Base-by-base conservation (phyloP, 23 red algal genomes). In the Gracilaria vermiculophylla region DNA sequence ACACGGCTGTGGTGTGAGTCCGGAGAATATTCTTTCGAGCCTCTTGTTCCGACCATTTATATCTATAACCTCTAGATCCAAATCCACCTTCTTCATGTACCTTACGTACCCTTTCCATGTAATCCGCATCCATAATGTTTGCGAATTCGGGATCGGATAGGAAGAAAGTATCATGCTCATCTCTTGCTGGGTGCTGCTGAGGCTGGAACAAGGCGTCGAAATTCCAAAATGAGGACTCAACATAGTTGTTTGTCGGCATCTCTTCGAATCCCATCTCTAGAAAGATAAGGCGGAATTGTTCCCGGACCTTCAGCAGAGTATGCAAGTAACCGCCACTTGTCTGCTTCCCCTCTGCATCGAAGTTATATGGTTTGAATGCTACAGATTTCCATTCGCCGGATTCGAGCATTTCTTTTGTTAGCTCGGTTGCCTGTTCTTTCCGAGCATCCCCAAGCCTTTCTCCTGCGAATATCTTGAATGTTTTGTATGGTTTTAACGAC, bases 181-280 rank as follows among this genome's bases (percentile, higher is more conserved):
- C 96, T 25, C 96, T 58, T 7, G 96, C 96, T 40, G 96, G 96
- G 84, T 98, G 96, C 77, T 98, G 96, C 62, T 98, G 96, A 20
- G 96, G 96, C 78, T 98, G 96, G 80, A 98, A 98, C 6, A 98
- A 82, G 17, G 96, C 96, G 54, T 98, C 96, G 69, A 98, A 98
- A 78, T 98, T 98, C 96, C 96, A 98, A 62, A 98, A 98, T 43
- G 83, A 91, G 17, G 85, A 92, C 76, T 98, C 96, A 1, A 98
- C 96, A 74, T 98, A 98, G n/a, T 92, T 81, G 27, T 86, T 92
- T 9, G 91, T 91, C 8, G 80, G 81, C 96, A 98, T 98, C 54
- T 98, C 96, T 50, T 86, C 92, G 62, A 98, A 98, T 23, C 96
- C 96, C 92, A 98, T 95, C 69, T 95, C 92, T 50, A 98, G 74